Base-by-base conservation (phyloP, 1,284 basidiomycete genomes). In the Microbotryum violaceum region DNA sequence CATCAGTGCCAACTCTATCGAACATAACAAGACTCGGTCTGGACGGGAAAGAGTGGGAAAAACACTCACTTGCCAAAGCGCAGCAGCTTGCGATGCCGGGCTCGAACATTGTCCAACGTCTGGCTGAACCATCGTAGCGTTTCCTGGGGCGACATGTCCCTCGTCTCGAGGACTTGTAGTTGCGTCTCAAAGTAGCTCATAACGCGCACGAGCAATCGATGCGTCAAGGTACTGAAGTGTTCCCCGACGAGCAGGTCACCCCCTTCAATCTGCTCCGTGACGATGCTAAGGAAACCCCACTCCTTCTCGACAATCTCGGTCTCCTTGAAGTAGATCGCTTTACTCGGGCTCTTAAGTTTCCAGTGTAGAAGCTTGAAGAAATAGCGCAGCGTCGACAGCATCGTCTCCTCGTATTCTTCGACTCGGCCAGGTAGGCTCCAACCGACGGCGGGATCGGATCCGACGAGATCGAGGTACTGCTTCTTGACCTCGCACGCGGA, bases 301-400 rank as follows among this genome's bases (percentile, higher is more conserved):
- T 98, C 93, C 25, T 88, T 87, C 74, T 99, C 96, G 37, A 98
- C 82, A 27, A 97, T 85, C 73, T 98, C 96, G 1, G 93, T 97
- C 78, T 98, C 94, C 72, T 96, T 94, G 79, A 97, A 96, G 76
- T 94, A 90, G 57, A 93, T 88, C 27, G 88, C 87, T 74, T 89
- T 91, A 61, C 84, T 82, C n/a, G 88, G 89, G 65, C 88, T 89
- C 77, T 94, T 94, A 57, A 99, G 81, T 75, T 97, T 96, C 86
- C 88, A 91, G 70, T 96, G 90, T 33, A 98, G 85, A 42, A 99
- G 80, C 72, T 85, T 87, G 82, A 98, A 98, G 78, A 98, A 96
- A 74, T 87, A 87, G 10, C 85, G 82, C 68, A 98, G 79, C 10
- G 91, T 90, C 67, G 93, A 88, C 61, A 96, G 79, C 58, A 98